Percentiles rank a stretch among this genome's conserved stretches.
These are phyloP conservation scores for Geotrichum restrictum DNA, from an alignment of 1,139 yeast species.

Conservation along the genomic window DNA sequence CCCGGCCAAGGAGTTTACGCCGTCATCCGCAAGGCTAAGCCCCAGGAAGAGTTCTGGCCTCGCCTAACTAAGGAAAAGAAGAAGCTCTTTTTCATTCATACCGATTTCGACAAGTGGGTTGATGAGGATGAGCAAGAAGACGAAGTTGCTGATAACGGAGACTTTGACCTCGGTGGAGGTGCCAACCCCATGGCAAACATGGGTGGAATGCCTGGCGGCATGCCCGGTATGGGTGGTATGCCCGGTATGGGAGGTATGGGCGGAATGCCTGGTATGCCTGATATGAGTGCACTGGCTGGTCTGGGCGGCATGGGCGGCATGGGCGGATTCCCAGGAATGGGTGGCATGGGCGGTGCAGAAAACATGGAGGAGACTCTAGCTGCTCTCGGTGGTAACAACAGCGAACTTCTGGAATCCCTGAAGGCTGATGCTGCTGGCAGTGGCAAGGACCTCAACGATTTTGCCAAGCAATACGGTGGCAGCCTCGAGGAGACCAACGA, in stretches of 20 bases:
- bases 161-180: slow-evolving; percentile 36
- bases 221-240: slow-evolving; percentile 34
- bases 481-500: slow-evolving; percentile 21
- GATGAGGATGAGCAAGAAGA: slow-evolving; percentile 91
- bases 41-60: slow-evolving; percentile 83
- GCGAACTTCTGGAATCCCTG: slow-evolving; percentile 20
- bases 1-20: slow-evolving; percentile 74
- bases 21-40: slow-evolving; percentile 64
- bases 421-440: slow-evolving; percentile 20
- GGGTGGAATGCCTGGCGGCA: slow-evolving; percentile 34
- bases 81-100: slow-evolving; percentile 71
- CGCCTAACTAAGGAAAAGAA: slow-evolving; percentile 73
- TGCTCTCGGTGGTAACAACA: slow-evolving; percentile 23
- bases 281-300: slow-evolving; percentile 33
- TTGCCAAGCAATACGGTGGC: slow-evolving; percentile 18
- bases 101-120: slow-evolving; percentile 96
- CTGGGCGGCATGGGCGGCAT: slow-evolving; percentile 34
- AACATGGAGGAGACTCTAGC: slow-evolving; percentile 29
- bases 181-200: slow-evolving; percentile 33
- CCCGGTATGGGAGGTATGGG: slow-evolving; percentile 30
- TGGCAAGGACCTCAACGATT: slow-evolving; percentile 20
- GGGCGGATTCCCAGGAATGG: slow-evolving; percentile 33
- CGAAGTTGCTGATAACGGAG: slow-evolving; percentile 44
- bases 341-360: slow-evolving; percentile 34
- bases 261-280: slow-evolving; percentile 31